Base-by-base conservation (phyloP, 768 basidiomycete species). In the Nidularia pulvinata region DNA sequence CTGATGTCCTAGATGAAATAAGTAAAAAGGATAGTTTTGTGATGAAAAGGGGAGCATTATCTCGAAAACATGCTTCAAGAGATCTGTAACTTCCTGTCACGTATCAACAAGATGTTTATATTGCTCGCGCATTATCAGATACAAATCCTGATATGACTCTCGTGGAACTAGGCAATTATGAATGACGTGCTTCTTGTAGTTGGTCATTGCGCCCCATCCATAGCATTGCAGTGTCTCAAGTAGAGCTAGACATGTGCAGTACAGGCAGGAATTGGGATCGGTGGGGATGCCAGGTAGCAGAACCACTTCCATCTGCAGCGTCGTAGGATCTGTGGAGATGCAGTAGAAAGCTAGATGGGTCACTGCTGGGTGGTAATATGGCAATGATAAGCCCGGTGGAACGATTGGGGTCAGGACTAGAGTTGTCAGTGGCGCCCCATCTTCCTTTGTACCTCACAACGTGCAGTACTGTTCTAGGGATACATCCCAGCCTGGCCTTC, bases 301-400 rank as follows among this genome's bases (percentile, higher is more conserved):
- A 7, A 81, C 59, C 1, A 76, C 78, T 55, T 88, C 88, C 22
- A 89, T 79, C 16, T 80, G 77, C n/a, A 91, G 60, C 49, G 58
- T 59, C 35, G 73, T 59, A 14, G 67, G 35, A 6, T 62, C 54
- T 13, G 65, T 63, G 5, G 67, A 46, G 51, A 89, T 55, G 65
- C 86, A 93, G n/a, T 85, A 83, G 64, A 95, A 93, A 0, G 91
- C 93, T 34, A 98, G 75, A 55, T 89, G 88, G 2, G 68, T 71
- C 7, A 96, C 91, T 1, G 86, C 62, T 0, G 96, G 96, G 61
- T 98, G 95, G 61, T 96, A 98, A 63, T 92, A 98, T 0, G 96
- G 96, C 2, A 97, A 69, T 1, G 72, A 51, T 2, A 65, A 67
- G 6, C 77, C 80, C 0, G 66, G 52, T 4, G 66, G 59, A 47